phyloP scores from a whole-genome alignment of 495 filamentous ascomycete genomes.

The Aspergillus campestris region DNA sequence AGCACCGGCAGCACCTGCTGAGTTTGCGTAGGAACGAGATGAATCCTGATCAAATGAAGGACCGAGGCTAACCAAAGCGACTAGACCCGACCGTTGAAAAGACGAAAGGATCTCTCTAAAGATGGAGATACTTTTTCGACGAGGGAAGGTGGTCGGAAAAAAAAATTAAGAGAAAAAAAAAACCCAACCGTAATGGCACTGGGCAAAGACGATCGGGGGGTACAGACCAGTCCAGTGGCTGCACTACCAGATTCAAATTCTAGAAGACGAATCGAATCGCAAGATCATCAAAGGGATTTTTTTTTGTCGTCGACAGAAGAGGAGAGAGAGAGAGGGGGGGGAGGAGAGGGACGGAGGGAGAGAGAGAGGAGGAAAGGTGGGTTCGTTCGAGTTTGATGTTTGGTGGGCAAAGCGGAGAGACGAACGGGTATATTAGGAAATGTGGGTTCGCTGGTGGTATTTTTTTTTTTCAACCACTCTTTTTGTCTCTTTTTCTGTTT shows the following conservation, averaged over 20 bases:
- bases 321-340: background rate
- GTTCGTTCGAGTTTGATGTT: conserved; percentile 1
- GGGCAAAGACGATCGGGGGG: conserved; percentile 27
- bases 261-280: conserved; percentile 16
- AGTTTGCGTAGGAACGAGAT: conserved; percentile 47
- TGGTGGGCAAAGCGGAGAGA: conserved; percentile 6
- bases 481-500: conserved; percentile 9
- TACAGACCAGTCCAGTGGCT: conserved; percentile 48
- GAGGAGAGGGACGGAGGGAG: conserved; percentile 9
- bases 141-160: too few species aligned
- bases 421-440: conserved; percentile 10
- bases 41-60: conserved; percentile 1
- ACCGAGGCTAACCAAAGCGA: conserved; percentile 4
- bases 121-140: conserved; percentile 3
- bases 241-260: conserved; percentile 27
- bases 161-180: background rate
- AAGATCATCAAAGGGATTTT: conserved; percentile 14
- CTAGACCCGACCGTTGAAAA: conserved; percentile 9
- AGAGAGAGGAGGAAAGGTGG: conserved; percentile 6
- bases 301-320: background rate
- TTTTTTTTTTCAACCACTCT: conserved; percentile 5
- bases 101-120: conserved; percentile 18
- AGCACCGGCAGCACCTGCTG: conserved; percentile 90
- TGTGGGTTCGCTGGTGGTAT: conserved; percentile 5
- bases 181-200: conserved; percentile 15